phyloP scores from a whole-genome alignment of 495 filamentous ascomycete species.

The Aspergillus carlsbadensis region DNA sequence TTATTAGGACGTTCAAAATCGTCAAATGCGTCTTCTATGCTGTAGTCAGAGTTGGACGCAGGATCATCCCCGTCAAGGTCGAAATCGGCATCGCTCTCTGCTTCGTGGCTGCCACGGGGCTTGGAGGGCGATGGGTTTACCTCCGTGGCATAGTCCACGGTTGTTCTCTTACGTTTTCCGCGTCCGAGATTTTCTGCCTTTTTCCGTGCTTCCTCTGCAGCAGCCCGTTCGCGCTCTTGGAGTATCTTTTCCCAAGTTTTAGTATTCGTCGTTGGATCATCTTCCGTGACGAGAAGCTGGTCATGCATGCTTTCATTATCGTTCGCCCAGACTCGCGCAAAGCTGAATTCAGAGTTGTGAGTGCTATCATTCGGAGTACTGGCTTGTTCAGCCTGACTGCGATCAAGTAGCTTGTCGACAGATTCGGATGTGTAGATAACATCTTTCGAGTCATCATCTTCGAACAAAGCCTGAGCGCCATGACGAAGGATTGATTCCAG shows the following conservation, averaged over 20 bases:
- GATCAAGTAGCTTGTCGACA: slow-evolving; percentile 85
- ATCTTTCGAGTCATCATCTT: slow-evolving; percentile 61
- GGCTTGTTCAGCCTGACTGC: slow-evolving; percentile 75
- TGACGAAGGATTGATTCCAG: slow-evolving; percentile 86
- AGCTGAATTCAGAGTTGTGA: slow-evolving; percentile 78
- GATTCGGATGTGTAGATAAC: slow-evolving; percentile 78
- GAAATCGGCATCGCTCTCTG: slow-evolving; percentile 40
- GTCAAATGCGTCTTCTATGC: slow-evolving; percentile 15
- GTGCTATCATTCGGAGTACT: slow-evolving; percentile 53
- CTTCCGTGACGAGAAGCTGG: slow-evolving; percentile 53
- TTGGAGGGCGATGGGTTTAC: slow-evolving; percentile 28
- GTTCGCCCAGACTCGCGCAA: slow-evolving; percentile 91
- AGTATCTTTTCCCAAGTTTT: slow-evolving; percentile 88
- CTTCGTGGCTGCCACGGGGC: slow-evolving; percentile 19
- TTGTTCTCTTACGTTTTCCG: slow-evolving; percentile 64
- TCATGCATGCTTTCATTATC: slow-evolving; percentile 66
- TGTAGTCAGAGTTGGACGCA: slow-evolving; percentile 26
- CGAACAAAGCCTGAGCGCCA: slow-evolving; percentile 83
- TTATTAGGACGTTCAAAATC: slow-evolving; percentile 15
- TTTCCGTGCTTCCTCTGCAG: slow-evolving; percentile 61
- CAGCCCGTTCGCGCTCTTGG: slow-evolving; percentile 73
- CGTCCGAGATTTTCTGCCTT: slow-evolving; percentile 73
- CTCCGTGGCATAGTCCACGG: slow-evolving; percentile 35
- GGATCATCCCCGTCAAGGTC: slow-evolving; percentile 17
- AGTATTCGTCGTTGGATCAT: slow-evolving; percentile 45